A percentile compares a stretch with the other conserved stretches of the same genome.
Conservation (phyloP, 176 grass and related monocot species). For the Cenchrus americanus region DNA sequence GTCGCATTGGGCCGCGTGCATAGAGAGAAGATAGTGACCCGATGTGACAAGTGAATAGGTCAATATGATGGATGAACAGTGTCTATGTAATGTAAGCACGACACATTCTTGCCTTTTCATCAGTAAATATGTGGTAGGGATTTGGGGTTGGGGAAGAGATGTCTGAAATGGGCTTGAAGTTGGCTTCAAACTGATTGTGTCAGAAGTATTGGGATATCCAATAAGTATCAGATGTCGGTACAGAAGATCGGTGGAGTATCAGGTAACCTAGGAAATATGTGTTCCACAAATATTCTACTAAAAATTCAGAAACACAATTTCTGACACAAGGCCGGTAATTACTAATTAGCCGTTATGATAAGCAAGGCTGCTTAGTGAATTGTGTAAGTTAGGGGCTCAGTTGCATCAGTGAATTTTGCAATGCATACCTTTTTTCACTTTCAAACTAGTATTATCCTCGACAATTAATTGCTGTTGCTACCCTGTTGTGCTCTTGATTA, state of each 20-base stretch:
- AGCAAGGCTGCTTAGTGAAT: not conserved
- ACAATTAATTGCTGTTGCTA: conserved; percentile 9
- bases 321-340: not conserved
- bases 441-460: conserved; percentile 20
- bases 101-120: not conserved
- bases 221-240: not conserved
- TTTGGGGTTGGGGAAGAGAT: not conserved
- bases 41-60: too few relatives aligned
- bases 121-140: not conserved
- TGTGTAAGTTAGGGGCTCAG: conserved; percentile 7
- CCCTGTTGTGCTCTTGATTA: conserved; percentile 29
- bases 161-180: not conserved
- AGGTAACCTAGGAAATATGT: not conserved
- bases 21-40: too few relatives aligned
- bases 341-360: conserved; percentile 17
- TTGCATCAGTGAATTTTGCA: conserved; percentile 8
- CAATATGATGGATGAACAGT: too few relatives aligned
- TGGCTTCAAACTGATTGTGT: conserved; percentile 9
- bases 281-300: not conserved
- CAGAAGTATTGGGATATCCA: not conserved
- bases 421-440: conserved; percentile 9
- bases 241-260: not conserved
- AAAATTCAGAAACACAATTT: not conserved
- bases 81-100: not conserved
- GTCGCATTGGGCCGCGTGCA: too few relatives aligned